These are phyloP conservation scores for Dacryopinax primogenitus DNA, from an alignment of 768 basidiomycete species.

Conservation along the genomic window DNA sequence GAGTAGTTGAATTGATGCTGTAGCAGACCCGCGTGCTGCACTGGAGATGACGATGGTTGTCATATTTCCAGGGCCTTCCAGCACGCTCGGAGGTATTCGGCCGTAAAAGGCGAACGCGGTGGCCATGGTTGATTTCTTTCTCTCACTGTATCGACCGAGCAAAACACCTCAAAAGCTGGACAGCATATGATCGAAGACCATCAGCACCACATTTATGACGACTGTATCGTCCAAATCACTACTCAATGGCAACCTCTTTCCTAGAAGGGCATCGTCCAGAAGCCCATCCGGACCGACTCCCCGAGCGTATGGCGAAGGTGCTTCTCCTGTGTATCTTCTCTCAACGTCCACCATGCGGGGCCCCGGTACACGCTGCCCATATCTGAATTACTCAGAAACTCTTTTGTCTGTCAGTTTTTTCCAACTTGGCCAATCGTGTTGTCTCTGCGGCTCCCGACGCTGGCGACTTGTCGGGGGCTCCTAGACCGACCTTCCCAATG, in stretches of 20 bases:
- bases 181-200: too few relatives aligned
- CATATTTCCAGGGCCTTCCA: background rate
- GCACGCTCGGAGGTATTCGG: conserved; percentile 4
- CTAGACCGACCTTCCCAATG: too few relatives aligned
- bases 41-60: background rate
- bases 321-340: background rate
- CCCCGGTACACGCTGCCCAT: background rate
- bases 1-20: background rate
- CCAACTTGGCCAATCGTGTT: background rate
- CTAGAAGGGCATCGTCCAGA: too few relatives aligned
- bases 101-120: background rate
- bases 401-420: too few relatives aligned
- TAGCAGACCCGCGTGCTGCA: background rate
- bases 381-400: too few relatives aligned
- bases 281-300: background rate
- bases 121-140: background rate
- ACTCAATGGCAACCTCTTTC: too few relatives aligned
- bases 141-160: too few relatives aligned
- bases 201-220: too few relatives aligned
- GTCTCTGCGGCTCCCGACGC: too few relatives aligned
- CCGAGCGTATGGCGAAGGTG: background rate
- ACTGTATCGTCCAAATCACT: too few relatives aligned
- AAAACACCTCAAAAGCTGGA: background rate
- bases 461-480: too few relatives aligned
- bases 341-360: background rate